Conservation (phyloP, 768 basidiomycete genomes). For the Candolleomyces eurysporus region DNA sequence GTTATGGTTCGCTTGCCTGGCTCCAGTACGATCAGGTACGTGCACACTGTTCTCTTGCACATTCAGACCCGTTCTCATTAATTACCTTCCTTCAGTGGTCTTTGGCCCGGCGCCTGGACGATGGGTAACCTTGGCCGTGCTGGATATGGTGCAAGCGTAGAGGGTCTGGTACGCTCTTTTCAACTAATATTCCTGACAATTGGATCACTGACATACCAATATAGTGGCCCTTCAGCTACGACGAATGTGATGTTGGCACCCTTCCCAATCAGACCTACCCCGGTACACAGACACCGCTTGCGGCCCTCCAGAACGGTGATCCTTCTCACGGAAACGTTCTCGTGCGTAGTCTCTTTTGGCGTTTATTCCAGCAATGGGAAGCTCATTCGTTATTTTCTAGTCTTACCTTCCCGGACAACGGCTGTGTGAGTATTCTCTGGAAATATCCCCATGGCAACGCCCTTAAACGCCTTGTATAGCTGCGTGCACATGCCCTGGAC, state of each 20-base stretch:
- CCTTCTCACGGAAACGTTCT: slow-evolving; percentile 33
- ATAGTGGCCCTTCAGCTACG: slow-evolving; percentile 66
- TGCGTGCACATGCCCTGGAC: slow-evolving; percentile 38
- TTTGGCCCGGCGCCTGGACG: slow-evolving; percentile 41
- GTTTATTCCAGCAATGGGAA: background rate
- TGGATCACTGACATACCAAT: background rate
- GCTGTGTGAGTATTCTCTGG: slow-evolving; percentile 21
- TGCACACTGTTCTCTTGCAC: background rate
- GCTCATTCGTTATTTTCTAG: slow-evolving; percentile 13
- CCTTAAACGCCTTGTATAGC: slow-evolving; percentile 11
- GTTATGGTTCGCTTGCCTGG: slow-evolving; percentile 29
- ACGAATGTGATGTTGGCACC: slow-evolving; percentile 78
- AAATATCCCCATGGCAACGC: background rate
- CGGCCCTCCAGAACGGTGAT: slow-evolving; percentile 41
- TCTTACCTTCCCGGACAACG: slow-evolving; percentile 70
- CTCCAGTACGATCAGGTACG: slow-evolving; percentile 21
- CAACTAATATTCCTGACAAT: slow-evolving; percentile 3
- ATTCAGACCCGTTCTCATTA: background rate
- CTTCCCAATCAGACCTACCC: slow-evolving; percentile 72
- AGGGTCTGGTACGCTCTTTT: slow-evolving; percentile 50
- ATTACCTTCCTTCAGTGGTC: slow-evolving; percentile 20
- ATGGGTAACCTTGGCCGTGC: slow-evolving; percentile 60
- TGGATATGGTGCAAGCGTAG: slow-evolving; percentile 65
- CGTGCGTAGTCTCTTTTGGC: slow-evolving; percentile 15
- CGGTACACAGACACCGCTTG: slow-evolving; percentile 44